Percentiles rank a stretch among this genome's conserved stretches.
Evolutionary conservation across 257 asterid genomes (phyloP).

Genomic region (Scutellaria barbata): DNA sequence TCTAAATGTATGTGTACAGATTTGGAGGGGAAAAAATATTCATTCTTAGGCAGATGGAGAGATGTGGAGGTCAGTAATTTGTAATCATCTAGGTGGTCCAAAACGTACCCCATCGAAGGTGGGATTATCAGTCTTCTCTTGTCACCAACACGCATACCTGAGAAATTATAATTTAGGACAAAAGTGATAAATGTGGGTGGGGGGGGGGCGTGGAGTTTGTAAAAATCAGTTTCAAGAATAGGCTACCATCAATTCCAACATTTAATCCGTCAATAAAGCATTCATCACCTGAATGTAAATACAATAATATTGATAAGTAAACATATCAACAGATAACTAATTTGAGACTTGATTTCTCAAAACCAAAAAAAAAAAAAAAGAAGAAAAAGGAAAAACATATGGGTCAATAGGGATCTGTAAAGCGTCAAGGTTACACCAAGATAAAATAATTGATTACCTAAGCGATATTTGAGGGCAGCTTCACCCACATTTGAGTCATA

Average conservation of each 20-base stretch:
- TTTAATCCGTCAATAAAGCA: slow-evolving; percentile 70
- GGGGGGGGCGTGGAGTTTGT: not conserved
- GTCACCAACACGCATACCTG: slow-evolving; percentile 92
- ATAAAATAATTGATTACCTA: slow-evolving; percentile 53
- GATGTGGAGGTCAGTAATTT: not conserved
- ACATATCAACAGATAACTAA: not conserved
- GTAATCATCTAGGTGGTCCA: not conserved
- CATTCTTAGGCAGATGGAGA: not conserved
- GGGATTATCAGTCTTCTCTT: slow-evolving; percentile 81
- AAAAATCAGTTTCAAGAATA: slow-evolving; percentile 25
- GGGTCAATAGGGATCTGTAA: not conserved
- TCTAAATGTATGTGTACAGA: not conserved
- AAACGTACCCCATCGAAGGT: slow-evolving; percentile 80
- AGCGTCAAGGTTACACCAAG: not conserved
- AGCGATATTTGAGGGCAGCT: slow-evolving; percentile 54
- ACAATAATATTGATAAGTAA: slow-evolving; percentile 20
- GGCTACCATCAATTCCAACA: slow-evolving; percentile 71
- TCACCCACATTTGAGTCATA: slow-evolving; percentile 62
- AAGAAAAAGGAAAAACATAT: not conserved
- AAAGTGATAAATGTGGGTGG: not conserved
- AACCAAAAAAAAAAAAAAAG: not conserved
- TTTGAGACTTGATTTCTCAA: not conserved
- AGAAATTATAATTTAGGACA: slow-evolving; percentile 26
- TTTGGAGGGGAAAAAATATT: no score
- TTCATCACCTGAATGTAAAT: slow-evolving; percentile 59